These are phyloP conservation scores for Sophora flavescens DNA, from an alignment of 306 rosid genomes.

Conservation along the genomic window DNA sequence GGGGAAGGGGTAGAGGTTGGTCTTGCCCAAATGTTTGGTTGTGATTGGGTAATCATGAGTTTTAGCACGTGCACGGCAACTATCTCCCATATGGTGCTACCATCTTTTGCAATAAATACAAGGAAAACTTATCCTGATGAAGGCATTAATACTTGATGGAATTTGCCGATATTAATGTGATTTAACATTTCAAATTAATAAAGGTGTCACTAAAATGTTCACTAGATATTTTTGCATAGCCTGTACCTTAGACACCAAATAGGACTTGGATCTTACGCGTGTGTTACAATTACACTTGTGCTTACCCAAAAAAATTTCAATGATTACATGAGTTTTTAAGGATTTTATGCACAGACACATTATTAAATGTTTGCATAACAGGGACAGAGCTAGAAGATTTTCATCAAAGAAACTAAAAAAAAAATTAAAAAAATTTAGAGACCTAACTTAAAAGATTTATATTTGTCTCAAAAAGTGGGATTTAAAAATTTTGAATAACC, in stretches of 20 bases:
- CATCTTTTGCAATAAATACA: constrained; percentile 32
- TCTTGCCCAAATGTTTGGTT: constrained; percentile 38
- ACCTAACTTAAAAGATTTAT: too few species aligned
- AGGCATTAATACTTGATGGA: constrained; percentile 17
- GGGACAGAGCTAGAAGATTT: neutral
- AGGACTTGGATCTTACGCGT: too few species aligned
- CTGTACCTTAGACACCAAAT: too few species aligned
- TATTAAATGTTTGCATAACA: neutral
- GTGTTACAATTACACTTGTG: too few species aligned
- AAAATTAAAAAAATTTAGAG: too few species aligned
- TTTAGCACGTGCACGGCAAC: constrained; percentile 47
- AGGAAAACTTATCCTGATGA: constrained; percentile 24
- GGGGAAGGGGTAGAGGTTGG: constrained; percentile 22
- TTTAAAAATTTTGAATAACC: too few species aligned
- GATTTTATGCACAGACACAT: neutral
- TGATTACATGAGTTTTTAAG: neutral
- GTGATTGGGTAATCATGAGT: constrained; percentile 48
- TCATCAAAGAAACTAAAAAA: too few species aligned
- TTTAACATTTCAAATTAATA: constrained; percentile 11
- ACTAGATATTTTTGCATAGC: neutral
- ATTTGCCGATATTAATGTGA: constrained; percentile 22
- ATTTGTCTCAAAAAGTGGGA: too few species aligned
- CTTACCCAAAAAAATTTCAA: too few species aligned
- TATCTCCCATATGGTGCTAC: constrained; percentile 14
- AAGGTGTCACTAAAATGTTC: neutral